Percentiles rank a stretch among this genome's conserved stretches.
Evolutionary conservation across 1,139 yeast species (phyloP).

Genomic region (Blastobotrys buckinghamii): DNA sequence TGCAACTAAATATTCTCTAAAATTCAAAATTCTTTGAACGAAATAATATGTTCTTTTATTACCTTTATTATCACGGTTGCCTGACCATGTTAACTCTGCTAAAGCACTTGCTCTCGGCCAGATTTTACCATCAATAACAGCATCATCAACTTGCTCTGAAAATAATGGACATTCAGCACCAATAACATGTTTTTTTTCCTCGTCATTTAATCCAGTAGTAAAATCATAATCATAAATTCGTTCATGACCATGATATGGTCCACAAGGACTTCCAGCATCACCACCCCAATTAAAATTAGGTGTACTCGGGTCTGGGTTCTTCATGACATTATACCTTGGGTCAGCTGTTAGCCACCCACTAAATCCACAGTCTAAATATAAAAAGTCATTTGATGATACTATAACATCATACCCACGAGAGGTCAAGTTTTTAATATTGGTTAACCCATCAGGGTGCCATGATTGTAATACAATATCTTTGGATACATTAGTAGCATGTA

Average conservation of each 20-base stretch:
- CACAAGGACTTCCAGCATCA: conserved; percentile 46
- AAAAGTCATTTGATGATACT: conserved; percentile 37
- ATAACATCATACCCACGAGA: conserved; percentile 41
- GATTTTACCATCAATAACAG: conserved; percentile 36
- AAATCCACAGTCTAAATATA: conserved; percentile 46
- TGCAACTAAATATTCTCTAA: conserved; percentile 41
- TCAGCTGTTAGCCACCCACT: conserved; percentile 43
- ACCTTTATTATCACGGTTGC: conserved; percentile 36
- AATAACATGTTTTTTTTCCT: conserved; percentile 34
- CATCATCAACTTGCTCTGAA: conserved; percentile 42
- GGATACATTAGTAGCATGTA: conserved; percentile 24
- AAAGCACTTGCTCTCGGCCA: conserved; percentile 49
- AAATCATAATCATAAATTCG: conserved; percentile 42
- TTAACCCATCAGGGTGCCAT: conserved; percentile 33
- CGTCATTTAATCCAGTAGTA: conserved; percentile 34
- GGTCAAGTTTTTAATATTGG: conserved; percentile 34
- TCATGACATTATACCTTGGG: conserved; percentile 31
- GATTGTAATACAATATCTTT: conserved; percentile 38
- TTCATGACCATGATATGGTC: conserved; percentile 47
- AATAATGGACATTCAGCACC: conserved; percentile 46
- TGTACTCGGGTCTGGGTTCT: conserved; percentile 23
- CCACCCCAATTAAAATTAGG: conserved; percentile 33
- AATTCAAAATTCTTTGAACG: conserved; percentile 41
- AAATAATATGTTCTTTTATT: conserved; percentile 33
- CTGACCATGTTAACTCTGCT: conserved; percentile 45